Base-by-base conservation (phyloP, 768 basidiomycete species). In the Pleurotus platypus region DNA sequence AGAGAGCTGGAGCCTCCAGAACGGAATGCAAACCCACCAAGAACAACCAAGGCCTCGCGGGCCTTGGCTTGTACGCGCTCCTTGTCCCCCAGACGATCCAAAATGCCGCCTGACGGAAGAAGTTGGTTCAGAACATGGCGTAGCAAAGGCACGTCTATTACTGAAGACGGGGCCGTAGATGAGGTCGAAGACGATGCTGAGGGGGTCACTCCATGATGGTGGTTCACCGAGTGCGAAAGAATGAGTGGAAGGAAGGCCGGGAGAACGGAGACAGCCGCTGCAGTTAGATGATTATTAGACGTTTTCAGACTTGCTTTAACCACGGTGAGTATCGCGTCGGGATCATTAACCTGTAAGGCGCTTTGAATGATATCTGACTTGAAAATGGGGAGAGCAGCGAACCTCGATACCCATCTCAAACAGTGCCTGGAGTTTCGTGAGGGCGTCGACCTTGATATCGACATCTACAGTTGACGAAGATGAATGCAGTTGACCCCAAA, bases 61-160 rank as follows among this genome's bases (percentile, higher is more conserved):
- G 93, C 93, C 62, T 86, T 87, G 26, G 83, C 75, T 60, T 92
- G 81, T 9, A 85, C 75, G 60, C 78, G 80, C 68, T 91, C 89
- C 62, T 86, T 87, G 67, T 95, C 93, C 24, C 91, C 92, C 13
- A 95, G 79, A 48, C 90, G 84, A 65, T 95, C 93, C 57, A 94
- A 75, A 18, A 93, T 75, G 40, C 89, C 91, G 42, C 89, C 89
- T 1, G 86, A 64, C 24, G 91, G 84, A 30, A 93, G 75, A 67
- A 94, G 86, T 8, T 89, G 79, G 48, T 68, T 67, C 56, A 94
- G 73, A 46, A 83, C 79, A 59, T 85, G 82, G 50, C 91, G 89
- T 40, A 95, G 81, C 16, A 79, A 76, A 49, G 75, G 69, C 27
- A 77, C 69, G 67, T 90, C 87, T 27, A 82, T 67, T 39, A 78